Evolutionary conservation across 1,139 yeast genomes (phyloP).

Genomic region (Wickerhamomyces sp.): DNA sequence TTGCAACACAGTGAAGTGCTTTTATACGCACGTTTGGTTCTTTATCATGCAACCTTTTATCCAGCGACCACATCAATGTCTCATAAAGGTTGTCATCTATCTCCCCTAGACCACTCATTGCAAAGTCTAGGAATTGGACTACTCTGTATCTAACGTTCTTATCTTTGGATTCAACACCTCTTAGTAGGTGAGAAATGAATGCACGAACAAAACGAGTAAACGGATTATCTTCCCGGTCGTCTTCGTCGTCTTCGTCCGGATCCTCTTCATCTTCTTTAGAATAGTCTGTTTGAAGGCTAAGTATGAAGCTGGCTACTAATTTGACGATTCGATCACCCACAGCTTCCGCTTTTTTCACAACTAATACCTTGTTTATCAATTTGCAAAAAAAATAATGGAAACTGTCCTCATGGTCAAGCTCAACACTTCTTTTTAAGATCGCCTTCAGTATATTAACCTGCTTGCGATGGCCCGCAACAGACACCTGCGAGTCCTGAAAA

Average conservation of each 20-base stretch:
- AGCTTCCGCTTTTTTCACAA: constrained; percentile 64
- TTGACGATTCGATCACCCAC: constrained; percentile 78
- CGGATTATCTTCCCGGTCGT: constrained; percentile 36
- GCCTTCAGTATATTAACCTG: constrained; percentile 60
- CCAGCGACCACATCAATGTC: constrained; percentile 55
- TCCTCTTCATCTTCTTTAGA: constrained; percentile 30
- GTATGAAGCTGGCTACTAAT: constrained; percentile 64
- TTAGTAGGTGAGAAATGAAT: constrained; percentile 59
- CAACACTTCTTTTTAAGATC: constrained; percentile 53
- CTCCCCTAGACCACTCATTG: constrained; percentile 71
- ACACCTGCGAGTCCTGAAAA: constrained; percentile 75
- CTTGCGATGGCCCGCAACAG: constrained; percentile 74
- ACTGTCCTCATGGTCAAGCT: constrained; percentile 47
- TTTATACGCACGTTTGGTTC: constrained; percentile 77
- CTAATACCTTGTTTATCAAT: constrained; percentile 59
- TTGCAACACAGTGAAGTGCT: constrained; percentile 75
- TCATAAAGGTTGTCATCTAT: constrained; percentile 71
- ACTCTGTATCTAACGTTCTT: constrained; percentile 76
- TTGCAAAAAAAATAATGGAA: constrained; percentile 59
- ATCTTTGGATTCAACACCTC: constrained; percentile 76
- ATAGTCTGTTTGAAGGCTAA: constrained; percentile 36
- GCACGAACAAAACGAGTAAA: constrained; percentile 53
- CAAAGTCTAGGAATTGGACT: constrained; percentile 70
- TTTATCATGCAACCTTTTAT: constrained; percentile 67
- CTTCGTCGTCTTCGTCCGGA: constrained; percentile 31